A percentile compares a stretch with the other conserved stretches of the same genome.
Evolutionary conservation across 2,329 filamentous ascomycete species (phyloP).

Genomic region (Alternaria angustiovoidea): DNA sequence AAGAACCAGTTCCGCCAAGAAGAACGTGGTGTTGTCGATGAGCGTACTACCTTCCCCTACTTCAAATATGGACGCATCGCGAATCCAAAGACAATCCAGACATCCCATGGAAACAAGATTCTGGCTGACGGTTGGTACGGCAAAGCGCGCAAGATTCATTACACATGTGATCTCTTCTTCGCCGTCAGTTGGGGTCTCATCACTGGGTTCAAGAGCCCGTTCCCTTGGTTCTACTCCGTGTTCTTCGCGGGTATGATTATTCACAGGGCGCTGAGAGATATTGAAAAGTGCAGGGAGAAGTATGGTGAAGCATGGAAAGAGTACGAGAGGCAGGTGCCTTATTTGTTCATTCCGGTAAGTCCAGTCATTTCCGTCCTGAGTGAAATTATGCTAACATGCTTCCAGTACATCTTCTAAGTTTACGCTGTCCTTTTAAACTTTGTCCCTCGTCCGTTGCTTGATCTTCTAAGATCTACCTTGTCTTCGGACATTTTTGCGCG

Average conservation of each 20-base stretch:
- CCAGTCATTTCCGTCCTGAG: background rate
- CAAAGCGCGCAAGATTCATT: constrained; percentile 80
- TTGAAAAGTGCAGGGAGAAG: constrained; percentile 76
- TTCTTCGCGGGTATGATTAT: constrained; percentile 84
- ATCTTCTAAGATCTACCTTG: background rate
- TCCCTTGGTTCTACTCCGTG: constrained; percentile 87
- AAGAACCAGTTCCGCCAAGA: constrained; percentile 90
- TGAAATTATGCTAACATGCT: background rate
- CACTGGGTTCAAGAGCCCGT: constrained; percentile 80
- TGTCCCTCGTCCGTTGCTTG: background rate
- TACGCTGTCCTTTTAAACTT: background rate
- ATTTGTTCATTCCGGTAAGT: constrained; percentile 78
- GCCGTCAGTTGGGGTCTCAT: constrained; percentile 81
- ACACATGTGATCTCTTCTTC: constrained; percentile 82
- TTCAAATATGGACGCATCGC: constrained; percentile 86
- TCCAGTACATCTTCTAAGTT: constrained; percentile 11
- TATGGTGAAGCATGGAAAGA: constrained; percentile 84
- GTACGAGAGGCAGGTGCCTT: constrained; percentile 82
- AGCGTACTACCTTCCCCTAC: constrained; percentile 85
- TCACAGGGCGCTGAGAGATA: constrained; percentile 78
- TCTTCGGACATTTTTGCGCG: constrained; percentile 1
- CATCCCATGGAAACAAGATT: constrained; percentile 76
- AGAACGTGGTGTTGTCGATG: constrained; percentile 73
- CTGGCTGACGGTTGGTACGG: constrained; percentile 83
- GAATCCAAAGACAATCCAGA: constrained; percentile 80